These are phyloP conservation scores for Vigna mungo DNA, from an alignment of 306 rosid species.

Conservation along the genomic window DNA sequence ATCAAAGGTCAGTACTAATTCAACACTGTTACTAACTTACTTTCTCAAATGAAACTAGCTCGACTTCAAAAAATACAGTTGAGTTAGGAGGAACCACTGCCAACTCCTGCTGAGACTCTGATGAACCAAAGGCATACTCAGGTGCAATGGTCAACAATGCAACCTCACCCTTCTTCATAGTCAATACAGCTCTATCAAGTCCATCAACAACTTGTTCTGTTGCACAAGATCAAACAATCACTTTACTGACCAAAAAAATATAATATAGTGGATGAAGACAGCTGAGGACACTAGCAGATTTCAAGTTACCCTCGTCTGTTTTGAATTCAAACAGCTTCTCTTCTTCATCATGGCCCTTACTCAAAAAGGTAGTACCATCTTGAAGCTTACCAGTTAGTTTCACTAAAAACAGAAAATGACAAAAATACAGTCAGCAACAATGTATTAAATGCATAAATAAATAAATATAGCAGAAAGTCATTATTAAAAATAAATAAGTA, in stretches of 20 bases:
- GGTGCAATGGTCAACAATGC: constrained; percentile 79
- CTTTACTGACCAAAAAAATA: neutral
- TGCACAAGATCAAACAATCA: constrained; percentile 35
- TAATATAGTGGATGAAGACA: neutral
- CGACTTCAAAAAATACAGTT: constrained; percentile 76
- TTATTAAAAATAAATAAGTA: neutral
- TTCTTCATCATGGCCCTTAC: constrained; percentile 75
- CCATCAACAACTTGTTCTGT: constrained; percentile 94
- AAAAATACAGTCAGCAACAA: constrained; percentile 11
- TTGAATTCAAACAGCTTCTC: constrained; percentile 69
- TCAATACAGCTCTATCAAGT: constrained; percentile 77
- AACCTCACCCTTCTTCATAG: constrained; percentile 95
- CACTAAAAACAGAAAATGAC: constrained; percentile 52
- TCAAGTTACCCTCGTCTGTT: constrained; percentile 78
- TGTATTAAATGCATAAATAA: neutral
- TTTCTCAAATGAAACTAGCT: constrained; percentile 86
- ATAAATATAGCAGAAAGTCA: neutral
- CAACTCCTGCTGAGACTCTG: constrained; percentile 71
- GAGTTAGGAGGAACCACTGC: constrained; percentile 91
- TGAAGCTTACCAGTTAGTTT: constrained; percentile 82
- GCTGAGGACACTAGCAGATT: neutral
- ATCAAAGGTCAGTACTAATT: neutral
- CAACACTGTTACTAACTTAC: constrained; percentile 44
- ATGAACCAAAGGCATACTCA: constrained; percentile 84
- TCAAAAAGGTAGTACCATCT: constrained; percentile 75